These are phyloP conservation scores for Dryas octopetala DNA, from an alignment of 306 rosid species.

Conservation along the genomic window DNA sequence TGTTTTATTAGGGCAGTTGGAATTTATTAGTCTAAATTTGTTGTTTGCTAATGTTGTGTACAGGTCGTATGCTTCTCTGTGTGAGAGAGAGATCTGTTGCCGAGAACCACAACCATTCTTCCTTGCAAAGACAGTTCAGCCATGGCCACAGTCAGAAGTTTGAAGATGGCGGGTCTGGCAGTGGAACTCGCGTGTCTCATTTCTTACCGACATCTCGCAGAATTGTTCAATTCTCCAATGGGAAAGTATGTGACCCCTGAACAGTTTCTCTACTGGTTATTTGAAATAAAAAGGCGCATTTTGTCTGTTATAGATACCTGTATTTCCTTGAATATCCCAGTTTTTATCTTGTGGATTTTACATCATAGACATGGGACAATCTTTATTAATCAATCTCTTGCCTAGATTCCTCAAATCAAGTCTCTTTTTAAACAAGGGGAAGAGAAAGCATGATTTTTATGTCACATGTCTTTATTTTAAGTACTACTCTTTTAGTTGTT, in stretches of 20 bases:
- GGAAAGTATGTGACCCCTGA: constrained; percentile 35
- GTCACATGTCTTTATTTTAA: neutral
- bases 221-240: constrained; percentile 63
- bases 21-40: constrained; percentile 5
- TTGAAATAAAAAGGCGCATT: neutral
- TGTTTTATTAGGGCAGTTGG: neutral
- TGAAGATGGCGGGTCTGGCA: constrained; percentile 67
- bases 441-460: neutral
- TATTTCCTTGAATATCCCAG: neutral
- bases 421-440: neutral
- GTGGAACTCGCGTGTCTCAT: constrained; percentile 62
- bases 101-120: constrained; percentile 56
- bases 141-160: constrained; percentile 76
- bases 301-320: neutral
- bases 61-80: constrained; percentile 98
- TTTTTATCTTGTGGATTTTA: neutral
- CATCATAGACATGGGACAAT: neutral
- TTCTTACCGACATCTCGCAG: constrained; percentile 63
- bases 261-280: neutral
- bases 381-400: neutral
- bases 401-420: neutral
- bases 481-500: neutral
- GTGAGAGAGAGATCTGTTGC: constrained; percentile 74
- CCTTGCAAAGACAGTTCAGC: constrained; percentile 72
- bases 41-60: constrained; percentile 23